Conservation (phyloP, 1,284 basidiomycete species). For the Marasmius fiardii region DNA sequence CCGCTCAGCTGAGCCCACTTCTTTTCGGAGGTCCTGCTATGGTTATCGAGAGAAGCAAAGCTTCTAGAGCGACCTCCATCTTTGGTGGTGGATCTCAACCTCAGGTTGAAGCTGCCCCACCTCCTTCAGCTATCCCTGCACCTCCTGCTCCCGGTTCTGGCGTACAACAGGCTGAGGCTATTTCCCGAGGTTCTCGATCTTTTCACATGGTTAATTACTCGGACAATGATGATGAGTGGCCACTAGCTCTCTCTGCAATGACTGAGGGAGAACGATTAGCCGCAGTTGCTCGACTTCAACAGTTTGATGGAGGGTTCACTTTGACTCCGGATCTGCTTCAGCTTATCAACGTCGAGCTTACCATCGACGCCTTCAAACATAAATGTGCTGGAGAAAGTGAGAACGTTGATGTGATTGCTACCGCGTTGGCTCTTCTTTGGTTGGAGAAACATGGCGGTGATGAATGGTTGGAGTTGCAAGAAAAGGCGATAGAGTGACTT, state of each 20-base stretch:
- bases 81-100: too few relatives aligned
- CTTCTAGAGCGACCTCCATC: too few relatives aligned
- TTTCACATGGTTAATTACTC: too few relatives aligned
- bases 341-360: not conserved
- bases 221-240: not conserved
- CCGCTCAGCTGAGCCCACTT: too few relatives aligned
- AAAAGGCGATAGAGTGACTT: slow-evolving; percentile 8
- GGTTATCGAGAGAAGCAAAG: too few relatives aligned
- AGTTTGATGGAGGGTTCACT: slow-evolving; percentile 3
- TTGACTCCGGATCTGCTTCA: not conserved
- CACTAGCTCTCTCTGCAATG: not conserved
- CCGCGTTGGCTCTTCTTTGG: slow-evolving; percentile 1
- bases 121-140: too few relatives aligned
- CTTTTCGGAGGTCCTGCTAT: too few relatives aligned
- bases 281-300: slow-evolving; percentile 4
- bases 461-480: slow-evolving; percentile 1
- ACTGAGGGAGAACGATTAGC: not conserved
- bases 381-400: not conserved
- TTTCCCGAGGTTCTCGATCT: too few relatives aligned
- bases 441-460: slow-evolving; percentile 1
- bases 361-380: not conserved
- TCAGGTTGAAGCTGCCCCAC: too few relatives aligned
- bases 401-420: not conserved
- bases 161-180: too few relatives aligned
- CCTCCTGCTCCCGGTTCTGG: too few relatives aligned